These are phyloP conservation scores for Penicillium glabrum DNA, from an alignment of 2,329 filamentous ascomycete genomes.

Conservation along the genomic window DNA sequence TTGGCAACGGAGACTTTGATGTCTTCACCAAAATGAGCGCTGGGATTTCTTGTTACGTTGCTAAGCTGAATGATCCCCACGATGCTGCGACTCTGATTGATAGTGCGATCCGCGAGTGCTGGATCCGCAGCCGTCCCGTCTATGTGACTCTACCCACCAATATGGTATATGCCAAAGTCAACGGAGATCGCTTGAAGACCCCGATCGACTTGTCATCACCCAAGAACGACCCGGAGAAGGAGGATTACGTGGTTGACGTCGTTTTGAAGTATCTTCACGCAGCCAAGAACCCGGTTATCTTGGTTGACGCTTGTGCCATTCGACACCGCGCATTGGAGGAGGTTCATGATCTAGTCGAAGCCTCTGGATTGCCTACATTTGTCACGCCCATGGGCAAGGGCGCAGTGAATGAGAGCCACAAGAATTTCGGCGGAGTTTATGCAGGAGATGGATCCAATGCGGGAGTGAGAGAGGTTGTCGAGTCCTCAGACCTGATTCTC, in stretches of 20 bases:
- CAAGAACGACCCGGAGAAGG: constrained; percentile 66
- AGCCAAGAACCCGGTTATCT: constrained; percentile 72
- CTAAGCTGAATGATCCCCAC: constrained; percentile 67
- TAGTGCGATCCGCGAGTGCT: constrained; percentile 72
- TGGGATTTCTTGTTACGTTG: constrained; percentile 68
- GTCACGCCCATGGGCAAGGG: constrained; percentile 91
- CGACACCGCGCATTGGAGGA: constrained; percentile 72
- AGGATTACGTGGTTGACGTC: constrained; percentile 80
- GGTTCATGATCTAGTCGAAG: constrained; percentile 69
- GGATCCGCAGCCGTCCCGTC: constrained; percentile 71
- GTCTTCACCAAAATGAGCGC: constrained; percentile 79
- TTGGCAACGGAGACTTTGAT: constrained; percentile 76
- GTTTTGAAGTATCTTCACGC: constrained; percentile 70
- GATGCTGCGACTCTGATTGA: constrained; percentile 77
- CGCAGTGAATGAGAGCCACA: constrained; percentile 72
- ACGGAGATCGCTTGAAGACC: constrained; percentile 69
- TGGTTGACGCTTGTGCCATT: constrained; percentile 81
- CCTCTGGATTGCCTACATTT: constrained; percentile 75
- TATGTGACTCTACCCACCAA: constrained; percentile 84
- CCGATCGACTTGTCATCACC: constrained; percentile 67
- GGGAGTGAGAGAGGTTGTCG: constrained; percentile 40
- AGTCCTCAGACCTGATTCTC: constrained; percentile 43
- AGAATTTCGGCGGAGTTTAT: constrained; percentile 82
- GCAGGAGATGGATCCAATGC: constrained; percentile 73
- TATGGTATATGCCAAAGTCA: constrained; percentile 73